Percentiles rank a stretch among this genome's conserved stretches.
Evolutionary conservation across 176 grass and related monocot genomes (phyloP).

Genomic region (Phoenix roebelenii): DNA sequence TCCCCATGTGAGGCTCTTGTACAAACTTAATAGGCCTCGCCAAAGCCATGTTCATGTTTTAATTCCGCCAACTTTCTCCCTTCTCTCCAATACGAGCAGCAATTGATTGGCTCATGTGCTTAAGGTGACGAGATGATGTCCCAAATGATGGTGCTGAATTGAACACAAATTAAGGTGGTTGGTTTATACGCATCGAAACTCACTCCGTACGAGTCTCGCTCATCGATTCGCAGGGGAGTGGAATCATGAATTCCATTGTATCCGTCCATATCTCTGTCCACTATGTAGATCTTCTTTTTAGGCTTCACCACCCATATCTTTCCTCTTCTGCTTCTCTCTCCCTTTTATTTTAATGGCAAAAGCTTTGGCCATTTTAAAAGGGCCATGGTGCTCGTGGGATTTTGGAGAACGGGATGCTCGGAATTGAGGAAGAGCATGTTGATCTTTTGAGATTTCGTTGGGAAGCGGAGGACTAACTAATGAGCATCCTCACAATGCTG

Average conservation of each 20-base stretch:
- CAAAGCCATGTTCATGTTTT: too few relatives aligned
- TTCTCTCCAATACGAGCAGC: background rate
- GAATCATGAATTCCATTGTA: constrained; percentile 13
- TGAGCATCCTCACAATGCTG: too few relatives aligned
- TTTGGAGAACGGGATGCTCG: constrained; percentile 28
- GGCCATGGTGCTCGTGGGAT: constrained; percentile 21
- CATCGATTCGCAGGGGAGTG: too few relatives aligned
- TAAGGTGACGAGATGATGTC: background rate
- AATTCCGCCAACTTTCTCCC: constrained; percentile 7
- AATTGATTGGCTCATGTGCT: constrained; percentile 32
- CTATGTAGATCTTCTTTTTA: constrained; percentile 51
- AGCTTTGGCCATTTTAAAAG: constrained; percentile 16
- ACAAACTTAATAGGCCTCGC: background rate
- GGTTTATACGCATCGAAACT: too few relatives aligned
- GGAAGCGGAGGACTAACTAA: too few relatives aligned
- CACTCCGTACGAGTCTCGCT: too few relatives aligned
- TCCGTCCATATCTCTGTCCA: constrained; percentile 52
- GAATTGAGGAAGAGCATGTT: constrained; percentile 20
- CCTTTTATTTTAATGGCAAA: constrained; percentile 23
- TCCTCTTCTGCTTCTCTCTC: constrained; percentile 15
- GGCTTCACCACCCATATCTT: constrained; percentile 14
- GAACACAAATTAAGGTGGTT: too few relatives aligned
- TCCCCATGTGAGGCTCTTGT: constrained; percentile 12
- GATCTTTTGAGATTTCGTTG: constrained; percentile 23
- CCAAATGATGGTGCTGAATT: constrained; percentile 34